Conservation (phyloP, 768 basidiomycete genomes). For the Boletus rubropictus region DNA sequence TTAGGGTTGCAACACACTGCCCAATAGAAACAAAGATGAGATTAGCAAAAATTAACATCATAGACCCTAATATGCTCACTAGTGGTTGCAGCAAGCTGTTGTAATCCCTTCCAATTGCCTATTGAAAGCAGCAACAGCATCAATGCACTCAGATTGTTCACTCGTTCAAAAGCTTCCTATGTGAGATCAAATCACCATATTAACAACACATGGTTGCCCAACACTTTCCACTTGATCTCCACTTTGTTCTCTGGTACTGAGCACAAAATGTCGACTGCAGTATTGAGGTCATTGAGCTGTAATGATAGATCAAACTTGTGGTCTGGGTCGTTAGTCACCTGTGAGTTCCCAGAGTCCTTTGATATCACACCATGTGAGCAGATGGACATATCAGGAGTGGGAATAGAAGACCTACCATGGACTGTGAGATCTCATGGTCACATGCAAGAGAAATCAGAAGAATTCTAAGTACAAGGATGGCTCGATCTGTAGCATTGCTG, state of each 20-base stretch:
- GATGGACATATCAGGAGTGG: neutral
- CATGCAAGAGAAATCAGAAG: too few relatives aligned
- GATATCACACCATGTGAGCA: slow-evolving; percentile 4
- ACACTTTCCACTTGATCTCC: slow-evolving; percentile 85
- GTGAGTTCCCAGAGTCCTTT: slow-evolving; percentile 91
- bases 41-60: neutral
- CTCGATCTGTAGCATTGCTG: too few relatives aligned
- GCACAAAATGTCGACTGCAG: slow-evolving; percentile 73
- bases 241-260: slow-evolving; percentile 64
- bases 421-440: too few relatives aligned
- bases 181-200: slow-evolving; percentile 96
- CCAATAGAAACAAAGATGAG: too few relatives aligned
- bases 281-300: slow-evolving; percentile 86
- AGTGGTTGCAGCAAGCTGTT: slow-evolving; percentile 58
- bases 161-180: slow-evolving; percentile 80
- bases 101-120: slow-evolving; percentile 71
- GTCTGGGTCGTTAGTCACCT: slow-evolving; percentile 86
- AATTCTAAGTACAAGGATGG: too few relatives aligned
- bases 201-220: slow-evolving; percentile 89
- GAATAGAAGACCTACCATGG: slow-evolving; percentile 42
- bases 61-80: slow-evolving; percentile 38
- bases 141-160: slow-evolving; percentile 82
- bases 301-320: slow-evolving; percentile 95
- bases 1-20: too few relatives aligned
- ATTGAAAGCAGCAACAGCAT: slow-evolving; percentile 77